Base-by-base conservation (phyloP, 2,329 filamentous ascomycete species). In the Cercospora citrullina region DNA sequence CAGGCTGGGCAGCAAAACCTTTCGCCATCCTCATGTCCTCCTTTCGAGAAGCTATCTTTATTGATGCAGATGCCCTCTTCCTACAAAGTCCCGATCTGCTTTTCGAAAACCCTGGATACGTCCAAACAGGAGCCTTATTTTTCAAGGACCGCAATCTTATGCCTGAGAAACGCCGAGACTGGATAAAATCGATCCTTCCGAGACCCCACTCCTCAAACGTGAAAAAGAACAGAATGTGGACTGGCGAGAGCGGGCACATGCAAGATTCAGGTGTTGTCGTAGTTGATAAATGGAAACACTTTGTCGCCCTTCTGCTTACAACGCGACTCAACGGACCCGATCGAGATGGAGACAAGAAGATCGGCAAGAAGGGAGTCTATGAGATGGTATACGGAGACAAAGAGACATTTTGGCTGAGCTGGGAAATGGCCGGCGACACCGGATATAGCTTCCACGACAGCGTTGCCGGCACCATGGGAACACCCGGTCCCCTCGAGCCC, bases 361-460 rank as follows among this genome's bases (percentile, higher is more conserved):
- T 76, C 57, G 79, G 80, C 8, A 77, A 79, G 23, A 71, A 74
- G 39, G 82, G 82, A 33, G 80, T 83, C 0, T 84, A 84, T 58
- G 81, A 83, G 60, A 80, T 84, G 80, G 79, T 83, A 31, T 82
- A 82, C 65, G 81, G 82, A 48, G 82, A 84, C 72, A 84, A 84
- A 69, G 82, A 84, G 66, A 84, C 82, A 3, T 84, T 83, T 76
- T 84, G 82, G 82, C 77, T 84, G 2, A 80, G 81, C 21, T 84
- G 81, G 77, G 79, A 83, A 67, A 78, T 84, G 12, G 80, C 79
- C n/a, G 81, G 80, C 4, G 81, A 82, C 64, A 69, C 75, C 5
- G 77, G 79, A 18, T 84, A 83, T 68, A 74, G 78, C 26, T 84
- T 84, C 74, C 81, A 83, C 71, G 74, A 76, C 33, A 81, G 82